phyloP scores from a whole-genome alignment of 345 rosid genomes.

The Linum tenue region DNA sequence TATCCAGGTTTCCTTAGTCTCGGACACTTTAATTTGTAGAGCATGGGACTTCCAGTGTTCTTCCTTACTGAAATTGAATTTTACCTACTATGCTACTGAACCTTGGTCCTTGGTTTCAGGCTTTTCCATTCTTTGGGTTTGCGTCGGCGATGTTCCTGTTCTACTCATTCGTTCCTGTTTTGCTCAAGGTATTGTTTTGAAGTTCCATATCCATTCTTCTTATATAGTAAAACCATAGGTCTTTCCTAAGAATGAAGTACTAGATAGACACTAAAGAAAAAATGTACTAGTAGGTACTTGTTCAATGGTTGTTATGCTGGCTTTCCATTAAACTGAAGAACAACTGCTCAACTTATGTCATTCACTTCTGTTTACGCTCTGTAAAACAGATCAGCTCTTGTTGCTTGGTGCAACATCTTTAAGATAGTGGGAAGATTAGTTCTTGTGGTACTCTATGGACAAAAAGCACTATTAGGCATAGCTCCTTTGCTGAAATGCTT shows the following conservation, averaged over 20 bases:
- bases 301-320: background rate
- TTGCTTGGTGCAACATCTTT: too few relatives aligned
- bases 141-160: constrained; percentile 61
- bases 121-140: constrained; percentile 53
- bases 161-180: constrained; percentile 66
- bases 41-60: background rate
- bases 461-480: background rate
- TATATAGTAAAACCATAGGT: constrained; percentile 2
- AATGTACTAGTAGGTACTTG: background rate
- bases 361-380: too few relatives aligned
- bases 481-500: background rate
- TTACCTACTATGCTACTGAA: background rate
- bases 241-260: background rate
- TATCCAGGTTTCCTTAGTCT: background rate
- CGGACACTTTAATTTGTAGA: too few relatives aligned
- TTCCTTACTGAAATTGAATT: background rate
- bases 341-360: background rate
- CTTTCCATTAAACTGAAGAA: background rate
- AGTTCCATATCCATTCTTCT: constrained; percentile 3
- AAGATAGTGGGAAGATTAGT: background rate
- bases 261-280: background rate
- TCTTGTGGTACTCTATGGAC: background rate
- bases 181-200: constrained; percentile 59
- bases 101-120: constrained; percentile 39
- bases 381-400: too few relatives aligned